A percentile compares a stretch with the other conserved stretches of the same genome.
Evolutionary conservation across 2,329 filamentous ascomycete genomes (phyloP).

Genomic region (Aspergillus viridinutans): DNA sequence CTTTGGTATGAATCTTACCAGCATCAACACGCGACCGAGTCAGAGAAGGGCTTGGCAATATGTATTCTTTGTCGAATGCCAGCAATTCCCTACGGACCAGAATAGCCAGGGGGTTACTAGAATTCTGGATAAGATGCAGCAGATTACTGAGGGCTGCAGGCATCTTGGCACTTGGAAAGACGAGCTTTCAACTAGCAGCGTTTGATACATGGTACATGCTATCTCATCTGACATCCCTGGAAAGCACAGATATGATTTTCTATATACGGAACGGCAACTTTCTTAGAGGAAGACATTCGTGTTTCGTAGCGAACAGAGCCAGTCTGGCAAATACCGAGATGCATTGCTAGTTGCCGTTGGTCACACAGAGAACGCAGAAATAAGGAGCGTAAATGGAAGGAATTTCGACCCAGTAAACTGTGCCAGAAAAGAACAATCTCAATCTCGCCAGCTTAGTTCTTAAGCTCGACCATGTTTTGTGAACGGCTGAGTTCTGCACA

Average conservation of each 20-base stretch:
- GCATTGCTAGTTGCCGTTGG: neutral
- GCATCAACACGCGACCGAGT: constrained; percentile 82
- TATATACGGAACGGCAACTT: neutral
- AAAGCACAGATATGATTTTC: neutral
- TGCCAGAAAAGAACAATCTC: constrained; percentile 15
- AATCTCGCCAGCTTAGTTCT: constrained; percentile 14
- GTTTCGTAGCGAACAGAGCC: neutral
- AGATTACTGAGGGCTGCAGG: constrained; percentile 37
- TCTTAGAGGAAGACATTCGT: neutral
- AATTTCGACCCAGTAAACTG: constrained; percentile 8
- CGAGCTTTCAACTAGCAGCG: constrained; percentile 15
- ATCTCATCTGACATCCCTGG: neutral
- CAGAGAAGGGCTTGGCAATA: constrained; percentile 77
- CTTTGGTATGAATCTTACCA: constrained; percentile 75
- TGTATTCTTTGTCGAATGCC: constrained; percentile 90
- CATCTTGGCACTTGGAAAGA: constrained; percentile 41
- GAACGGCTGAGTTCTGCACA: constrained; percentile 8
- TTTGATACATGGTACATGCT: neutral
- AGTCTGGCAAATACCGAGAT: neutral
- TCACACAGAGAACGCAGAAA: constrained; percentile 1
- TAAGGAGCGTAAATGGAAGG: constrained; percentile 5
- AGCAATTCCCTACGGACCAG: constrained; percentile 46
- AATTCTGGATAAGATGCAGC: constrained; percentile 30
- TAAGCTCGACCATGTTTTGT: constrained; percentile 14
- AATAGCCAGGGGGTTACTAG: constrained; percentile 26